Evolutionary conservation across 352 stramenopile species (phyloP).

Genomic region (Pythium grandisporangium): DNA sequence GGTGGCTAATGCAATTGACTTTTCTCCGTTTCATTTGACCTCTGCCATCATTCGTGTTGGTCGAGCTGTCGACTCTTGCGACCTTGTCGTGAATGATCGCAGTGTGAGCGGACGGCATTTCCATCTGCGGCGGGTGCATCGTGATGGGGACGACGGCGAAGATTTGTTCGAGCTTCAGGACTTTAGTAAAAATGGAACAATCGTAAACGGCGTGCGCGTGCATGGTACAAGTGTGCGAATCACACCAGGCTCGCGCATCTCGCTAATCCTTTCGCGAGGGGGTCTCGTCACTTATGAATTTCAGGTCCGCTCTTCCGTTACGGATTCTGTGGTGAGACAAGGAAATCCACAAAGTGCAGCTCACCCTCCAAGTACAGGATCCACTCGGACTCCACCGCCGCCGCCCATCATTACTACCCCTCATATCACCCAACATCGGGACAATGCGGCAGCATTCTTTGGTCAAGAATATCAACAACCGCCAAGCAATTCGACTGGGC

Average conservation of each 20-base stretch:
- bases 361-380: too few species aligned
- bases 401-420: slow-evolving; percentile 40
- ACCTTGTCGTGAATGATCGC: slow-evolving; percentile 83
- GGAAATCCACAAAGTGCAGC: too few species aligned
- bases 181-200: slow-evolving; percentile 86
- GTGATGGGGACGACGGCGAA: slow-evolving; percentile 35
- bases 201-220: slow-evolving; percentile 82
- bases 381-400: slow-evolving; percentile 19
- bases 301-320: slow-evolving; percentile 31
- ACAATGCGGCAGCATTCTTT: slow-evolving; percentile 33
- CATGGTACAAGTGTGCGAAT: slow-evolving; percentile 72
- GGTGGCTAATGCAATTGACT: slow-evolving; percentile 19
- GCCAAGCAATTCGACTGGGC: slow-evolving; percentile 12
- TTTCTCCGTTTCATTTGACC: slow-evolving; percentile 55
- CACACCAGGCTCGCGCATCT: slow-evolving; percentile 65
- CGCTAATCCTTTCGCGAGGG: slow-evolving; percentile 75
- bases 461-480: slow-evolving; percentile 74
- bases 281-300: slow-evolving; percentile 85
- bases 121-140: slow-evolving; percentile 56
- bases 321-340: background rate
- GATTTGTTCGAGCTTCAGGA: slow-evolving; percentile 80
- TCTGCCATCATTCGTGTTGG: slow-evolving; percentile 68
- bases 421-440: slow-evolving; percentile 15
- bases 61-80: slow-evolving; percentile 71
- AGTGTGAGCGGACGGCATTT: slow-evolving; percentile 84